Evolutionary conservation across 2,329 filamentous ascomycete species (phyloP).

Genomic region (Calonectria hongkongensis): DNA sequence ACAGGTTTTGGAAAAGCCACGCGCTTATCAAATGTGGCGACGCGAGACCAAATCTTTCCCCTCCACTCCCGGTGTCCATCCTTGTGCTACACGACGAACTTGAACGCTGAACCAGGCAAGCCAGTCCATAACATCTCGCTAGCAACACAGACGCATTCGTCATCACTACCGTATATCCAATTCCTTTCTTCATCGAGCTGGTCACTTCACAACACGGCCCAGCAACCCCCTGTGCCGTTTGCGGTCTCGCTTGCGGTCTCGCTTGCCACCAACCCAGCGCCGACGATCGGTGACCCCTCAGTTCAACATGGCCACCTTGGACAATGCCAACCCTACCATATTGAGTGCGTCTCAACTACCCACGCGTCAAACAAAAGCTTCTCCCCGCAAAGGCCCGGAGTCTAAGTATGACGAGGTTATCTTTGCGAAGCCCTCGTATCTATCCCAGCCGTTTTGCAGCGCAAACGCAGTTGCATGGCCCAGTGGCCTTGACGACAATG

Average conservation of each 20-base stretch:
- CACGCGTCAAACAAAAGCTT: constrained; percentile 77
- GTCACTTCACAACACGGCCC: constrained; percentile 5
- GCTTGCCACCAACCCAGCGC: constrained; percentile 41
- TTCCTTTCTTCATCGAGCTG: constrained; percentile 38
- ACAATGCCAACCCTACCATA: constrained; percentile 96
- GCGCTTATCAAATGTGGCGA: constrained; percentile 53
- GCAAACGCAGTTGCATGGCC: constrained; percentile 60
- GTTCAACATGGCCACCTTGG: constrained; percentile 60
- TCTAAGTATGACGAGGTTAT: constrained; percentile 69
- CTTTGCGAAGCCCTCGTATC: constrained; percentile 66
- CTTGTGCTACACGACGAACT: constrained; percentile 43
- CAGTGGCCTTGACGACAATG: constrained; percentile 65
- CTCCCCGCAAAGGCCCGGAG: constrained; percentile 68
- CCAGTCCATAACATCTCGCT: constrained; percentile 41
- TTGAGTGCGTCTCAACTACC: constrained; percentile 91
- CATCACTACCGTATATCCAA: constrained; percentile 47
- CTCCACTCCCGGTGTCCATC: constrained; percentile 46
- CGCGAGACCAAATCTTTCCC: constrained; percentile 46
- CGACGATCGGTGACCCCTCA: constrained; percentile 39
- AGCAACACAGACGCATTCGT: constrained; percentile 40
- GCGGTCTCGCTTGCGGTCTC: not conserved
- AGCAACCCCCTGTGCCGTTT: constrained; percentile 35
- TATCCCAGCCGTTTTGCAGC: constrained; percentile 63
- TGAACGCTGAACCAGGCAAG: constrained; percentile 29
- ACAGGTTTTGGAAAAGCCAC: not conserved